Evolutionary conservation across 2,329 filamentous ascomycete species (phyloP).

Genomic region (Geoglossum cookeanum): DNA sequence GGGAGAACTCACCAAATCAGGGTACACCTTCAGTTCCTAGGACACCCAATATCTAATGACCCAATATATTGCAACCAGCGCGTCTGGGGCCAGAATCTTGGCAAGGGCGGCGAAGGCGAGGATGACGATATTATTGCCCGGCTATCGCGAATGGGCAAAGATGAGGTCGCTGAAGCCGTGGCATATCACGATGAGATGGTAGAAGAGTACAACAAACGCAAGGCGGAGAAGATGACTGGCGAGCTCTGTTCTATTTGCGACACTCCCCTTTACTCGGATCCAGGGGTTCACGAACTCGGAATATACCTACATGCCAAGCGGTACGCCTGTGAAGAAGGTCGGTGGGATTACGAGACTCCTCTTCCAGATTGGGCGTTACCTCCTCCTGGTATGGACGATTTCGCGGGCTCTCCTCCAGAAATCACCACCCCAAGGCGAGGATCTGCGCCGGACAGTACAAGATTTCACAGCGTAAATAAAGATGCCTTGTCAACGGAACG

Average conservation of each 20-base stretch:
- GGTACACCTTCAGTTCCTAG: conserved; percentile 85
- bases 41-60: conserved; percentile 90
- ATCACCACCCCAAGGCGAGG: too few relatives aligned
- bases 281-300: conserved; percentile 71
- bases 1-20: conserved; percentile 88
- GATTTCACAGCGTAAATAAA: too few relatives aligned
- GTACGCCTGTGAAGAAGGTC: conserved; percentile 67
- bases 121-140: conserved; percentile 83
- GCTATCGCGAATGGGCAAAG: conserved; percentile 79
- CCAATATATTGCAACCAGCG: conserved; percentile 91
- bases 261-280: conserved; percentile 84
- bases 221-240: conserved; percentile 86
- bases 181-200: conserved; percentile 92
- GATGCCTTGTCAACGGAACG: too few relatives aligned
- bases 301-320: conserved; percentile 86
- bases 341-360: conserved; percentile 73
- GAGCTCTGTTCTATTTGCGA: conserved; percentile 62
- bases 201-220: conserved; percentile 70
- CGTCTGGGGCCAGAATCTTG: conserved; percentile 73
- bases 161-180: conserved; percentile 75
- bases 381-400: background rate
- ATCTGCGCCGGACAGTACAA: too few relatives aligned
- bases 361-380: conserved; percentile 71
- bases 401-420: background rate
- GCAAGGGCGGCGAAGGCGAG: conserved; percentile 44